A percentile compares a stretch with the other conserved stretches of the same genome.
Conservation (phyloP, 2,329 filamentous ascomycete genomes). For the Beauveria varroae region DNA sequence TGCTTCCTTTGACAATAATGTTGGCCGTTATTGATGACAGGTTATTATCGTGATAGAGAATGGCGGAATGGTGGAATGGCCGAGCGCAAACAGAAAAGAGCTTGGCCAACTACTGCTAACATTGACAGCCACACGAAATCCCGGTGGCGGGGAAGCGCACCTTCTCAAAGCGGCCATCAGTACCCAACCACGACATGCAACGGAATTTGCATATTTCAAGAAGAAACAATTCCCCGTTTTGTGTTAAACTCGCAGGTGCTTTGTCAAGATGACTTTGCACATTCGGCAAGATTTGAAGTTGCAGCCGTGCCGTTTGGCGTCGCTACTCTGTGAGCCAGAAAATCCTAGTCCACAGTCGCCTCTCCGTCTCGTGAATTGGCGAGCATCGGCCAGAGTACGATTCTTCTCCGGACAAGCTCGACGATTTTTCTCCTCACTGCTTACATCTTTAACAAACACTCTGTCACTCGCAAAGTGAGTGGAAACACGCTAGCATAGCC, state of each 20-base stretch:
- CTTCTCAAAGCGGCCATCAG: background rate
- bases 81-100: background rate
- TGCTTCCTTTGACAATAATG: background rate
- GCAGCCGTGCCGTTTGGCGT: background rate
- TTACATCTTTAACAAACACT: conserved; percentile 17
- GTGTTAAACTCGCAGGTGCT: background rate
- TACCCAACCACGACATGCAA: background rate
- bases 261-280: background rate
- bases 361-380: conserved; percentile 13
- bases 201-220: background rate
- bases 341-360: background rate
- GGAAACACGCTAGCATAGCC: conserved; percentile 23
- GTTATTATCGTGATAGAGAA: background rate
- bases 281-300: background rate
- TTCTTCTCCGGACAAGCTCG: conserved; percentile 21
- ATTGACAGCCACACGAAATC: conserved; percentile 6
- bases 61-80: background rate
- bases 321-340: background rate
- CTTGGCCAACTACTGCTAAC: background rate
- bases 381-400: conserved; percentile 32
- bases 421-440: background rate
- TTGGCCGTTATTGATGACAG: background rate
- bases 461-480: conserved; percentile 27
- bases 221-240: background rate
- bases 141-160: conserved; percentile 4